phyloP scores from a whole-genome alignment of 2,329 filamentous ascomycete species.

The Colletotrichum melonis region DNA sequence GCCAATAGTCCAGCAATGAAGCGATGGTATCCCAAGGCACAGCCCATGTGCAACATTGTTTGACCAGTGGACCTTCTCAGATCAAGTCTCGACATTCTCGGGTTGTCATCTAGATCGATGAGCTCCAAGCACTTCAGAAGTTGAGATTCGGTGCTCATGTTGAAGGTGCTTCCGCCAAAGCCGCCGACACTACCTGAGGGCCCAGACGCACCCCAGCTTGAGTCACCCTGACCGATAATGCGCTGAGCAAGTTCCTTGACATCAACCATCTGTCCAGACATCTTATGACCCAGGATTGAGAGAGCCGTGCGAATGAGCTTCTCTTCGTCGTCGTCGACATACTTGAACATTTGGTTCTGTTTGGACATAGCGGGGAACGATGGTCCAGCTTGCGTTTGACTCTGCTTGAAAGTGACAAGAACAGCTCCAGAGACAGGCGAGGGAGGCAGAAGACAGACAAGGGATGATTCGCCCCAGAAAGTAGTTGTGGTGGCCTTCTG shows the following conservation, averaged over 20 bases:
- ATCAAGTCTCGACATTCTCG: conserved; percentile 75
- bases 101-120: conserved; percentile 81
- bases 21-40: conserved; percentile 78
- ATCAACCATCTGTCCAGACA: conserved; percentile 72
- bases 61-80: conserved; percentile 75
- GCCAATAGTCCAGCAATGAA: conserved; percentile 82
- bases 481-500: conserved; percentile 76
- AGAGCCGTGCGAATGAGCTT: conserved; percentile 76
- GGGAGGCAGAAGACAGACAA: conserved; percentile 83
- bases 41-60: conserved; percentile 84
- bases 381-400: conserved; percentile 53
- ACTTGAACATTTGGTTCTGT: conserved; percentile 72
- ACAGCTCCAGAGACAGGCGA: conserved; percentile 75
- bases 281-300: conserved; percentile 72
- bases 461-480: conserved; percentile 82
- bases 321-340: conserved; percentile 77
- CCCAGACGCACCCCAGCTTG: conserved; percentile 57
- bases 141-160: conserved; percentile 66
- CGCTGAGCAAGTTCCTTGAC: conserved; percentile 70
- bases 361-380: conserved; percentile 47
- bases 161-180: conserved; percentile 57
- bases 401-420: conserved; percentile 74
- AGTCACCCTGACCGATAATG: conserved; percentile 64
- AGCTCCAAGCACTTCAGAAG: conserved; percentile 81
- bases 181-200: conserved; percentile 45